Base-by-base conservation (phyloP, 2,329 filamentous ascomycete species). In the Mycocentrospora acerina region DNA sequence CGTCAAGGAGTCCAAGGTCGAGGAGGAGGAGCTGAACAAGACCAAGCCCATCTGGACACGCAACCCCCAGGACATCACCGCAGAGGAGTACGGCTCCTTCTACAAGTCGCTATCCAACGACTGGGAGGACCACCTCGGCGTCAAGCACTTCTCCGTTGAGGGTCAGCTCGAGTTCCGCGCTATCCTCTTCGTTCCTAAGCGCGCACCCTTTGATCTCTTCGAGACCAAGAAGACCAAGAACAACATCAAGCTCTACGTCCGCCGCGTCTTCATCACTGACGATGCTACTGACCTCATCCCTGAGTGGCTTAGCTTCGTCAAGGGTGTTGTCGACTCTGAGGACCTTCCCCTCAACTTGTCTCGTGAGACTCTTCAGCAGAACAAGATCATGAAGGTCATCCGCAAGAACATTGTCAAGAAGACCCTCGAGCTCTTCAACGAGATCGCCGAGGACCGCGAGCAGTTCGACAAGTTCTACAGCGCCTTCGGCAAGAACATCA, bases 361-460 rank as follows among this genome's bases (percentile, higher is more conserved):
- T 68, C 93, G 93, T 86, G 93, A 98, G 85, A 97, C 91, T 42
- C 89, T 98, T 34, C 93, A 98, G 79, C 93, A 97, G 82, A 98
- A 97, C 88, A 97, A 97, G 90, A 98, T 98, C 82, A 97, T 97
- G 93, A 97, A 97, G 87, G 93, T 97, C 74, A 97, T 97, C 83
- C 95, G 94, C 85, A 98, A 98, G 90, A 98, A 98, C 86, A 95
- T 98, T 57, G 90, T 98, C 82, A 98, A 97, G 90, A 98, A 98
- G 88, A 88, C 89, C 55, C 89, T 98, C 57, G 93, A 98, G 82
- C 89, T 98, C 72, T 98, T 98, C 86, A 83, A 84, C 66, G 93
- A 98, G 81, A 98, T 98, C 54, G 85, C 93, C 44, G 93, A 98
- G 82, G 93, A 98, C 78, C 95, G 95, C 77, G 93, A 98, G 84